A percentile compares a stretch with the other conserved stretches of the same genome.
Evolutionary conservation across 352 stramenopile genomes (phyloP).

Genomic region (Pythium pectinolyticum): DNA sequence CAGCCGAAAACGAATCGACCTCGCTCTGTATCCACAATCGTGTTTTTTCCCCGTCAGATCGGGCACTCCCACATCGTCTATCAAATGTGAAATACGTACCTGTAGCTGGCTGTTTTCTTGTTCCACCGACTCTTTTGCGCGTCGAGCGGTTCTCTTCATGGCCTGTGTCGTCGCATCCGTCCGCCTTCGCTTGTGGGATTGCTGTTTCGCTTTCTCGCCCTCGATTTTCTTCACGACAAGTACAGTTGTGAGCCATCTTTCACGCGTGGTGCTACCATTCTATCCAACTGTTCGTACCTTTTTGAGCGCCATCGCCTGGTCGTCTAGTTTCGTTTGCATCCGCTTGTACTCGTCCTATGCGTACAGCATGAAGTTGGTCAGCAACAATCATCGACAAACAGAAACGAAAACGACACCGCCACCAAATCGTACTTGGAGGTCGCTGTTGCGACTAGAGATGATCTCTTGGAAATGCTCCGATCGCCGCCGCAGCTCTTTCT

Average conservation of each 20-base stretch:
- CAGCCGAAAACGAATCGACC: conserved; percentile 43
- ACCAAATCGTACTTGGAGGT: conserved; percentile 46
- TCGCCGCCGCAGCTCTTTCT: conserved; percentile 63
- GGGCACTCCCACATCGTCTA: not conserved
- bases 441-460: conserved; percentile 65
- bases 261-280: too few species aligned
- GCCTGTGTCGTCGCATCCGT: conserved; percentile 28
- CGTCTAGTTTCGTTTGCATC: conserved; percentile 73
- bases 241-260: not conserved
- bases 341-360: conserved; percentile 67
- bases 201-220: conserved; percentile 21
- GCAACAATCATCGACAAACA: not conserved
- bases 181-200: conserved; percentile 35
- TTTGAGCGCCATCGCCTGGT: conserved; percentile 48
- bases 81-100: conserved; percentile 19
- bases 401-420: not conserved
- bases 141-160: conserved; percentile 37
- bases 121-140: conserved; percentile 24
- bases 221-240: conserved; percentile 40
- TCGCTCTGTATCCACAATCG: conserved; percentile 16
- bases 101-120: conserved; percentile 37
- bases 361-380: not conserved
- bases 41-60: not conserved
- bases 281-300: conserved; percentile 4
- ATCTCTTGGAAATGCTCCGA: conserved; percentile 68